Conservation (phyloP, 148 eudicot species). For the Limonium bicolor region DNA sequence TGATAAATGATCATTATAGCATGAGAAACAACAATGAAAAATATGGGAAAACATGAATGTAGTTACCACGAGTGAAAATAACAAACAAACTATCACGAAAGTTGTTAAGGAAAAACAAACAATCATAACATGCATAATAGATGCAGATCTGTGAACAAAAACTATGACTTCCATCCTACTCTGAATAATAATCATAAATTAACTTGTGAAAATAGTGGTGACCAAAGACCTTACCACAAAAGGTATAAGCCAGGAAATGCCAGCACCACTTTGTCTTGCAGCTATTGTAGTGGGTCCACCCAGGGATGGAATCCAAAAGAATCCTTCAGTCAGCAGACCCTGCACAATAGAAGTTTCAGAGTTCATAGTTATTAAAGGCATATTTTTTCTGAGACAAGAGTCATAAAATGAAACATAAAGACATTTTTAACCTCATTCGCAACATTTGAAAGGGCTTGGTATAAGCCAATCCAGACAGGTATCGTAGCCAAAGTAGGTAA, state of each 20-base stretch:
- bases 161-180: too few species aligned
- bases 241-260: slow-evolving; percentile 94
- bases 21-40: too few species aligned
- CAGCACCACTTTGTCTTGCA: slow-evolving; percentile 97
- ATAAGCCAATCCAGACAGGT: slow-evolving; percentile 96
- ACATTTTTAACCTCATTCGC: slow-evolving; percentile 73
- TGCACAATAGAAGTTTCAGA: slow-evolving; percentile 14
- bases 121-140: too few species aligned
- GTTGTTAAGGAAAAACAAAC: too few species aligned
- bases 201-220: too few species aligned
- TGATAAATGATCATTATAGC: too few species aligned
- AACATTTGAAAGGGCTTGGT: slow-evolving; percentile 99
- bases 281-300: slow-evolving; percentile 98
- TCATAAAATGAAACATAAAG: neutral
- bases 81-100: too few species aligned
- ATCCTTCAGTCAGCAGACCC: slow-evolving; percentile 96
- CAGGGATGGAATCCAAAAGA: slow-evolving; percentile 98
- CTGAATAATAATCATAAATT: too few species aligned
- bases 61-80: too few species aligned
- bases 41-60: too few species aligned
- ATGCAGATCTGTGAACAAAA: too few species aligned
- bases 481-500: slow-evolving; percentile 98
- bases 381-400: neutral
- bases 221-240: slow-evolving; percentile 78
- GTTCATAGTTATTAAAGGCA: slow-evolving; percentile 10